A percentile compares a stretch with the other conserved stretches of the same genome.
Conservation (phyloP, 2,329 filamentous ascomycete species). For the Alternaria ethzedia region DNA sequence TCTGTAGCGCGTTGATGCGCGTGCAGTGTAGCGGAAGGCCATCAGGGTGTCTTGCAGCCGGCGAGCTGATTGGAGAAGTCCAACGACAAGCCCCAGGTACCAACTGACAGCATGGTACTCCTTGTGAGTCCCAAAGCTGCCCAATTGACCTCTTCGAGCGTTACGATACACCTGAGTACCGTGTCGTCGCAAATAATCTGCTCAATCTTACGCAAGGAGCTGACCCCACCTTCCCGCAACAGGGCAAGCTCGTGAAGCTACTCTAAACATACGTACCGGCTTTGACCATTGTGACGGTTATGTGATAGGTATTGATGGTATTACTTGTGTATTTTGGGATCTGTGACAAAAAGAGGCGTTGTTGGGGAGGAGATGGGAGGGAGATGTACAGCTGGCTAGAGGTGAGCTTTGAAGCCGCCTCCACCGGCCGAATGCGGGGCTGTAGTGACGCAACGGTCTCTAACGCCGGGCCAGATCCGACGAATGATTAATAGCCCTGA, state of each 20-base stretch:
- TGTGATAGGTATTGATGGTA: slow-evolving; percentile 21
- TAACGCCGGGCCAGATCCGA: slow-evolving; percentile 28
- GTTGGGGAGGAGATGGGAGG: slow-evolving; percentile 9
- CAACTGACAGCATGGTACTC: slow-evolving; percentile 35
- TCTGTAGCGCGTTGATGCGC: not conserved
- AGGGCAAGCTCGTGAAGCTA: slow-evolving; percentile 26
- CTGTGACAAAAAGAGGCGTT: slow-evolving; percentile 14
- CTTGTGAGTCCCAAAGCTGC: slow-evolving; percentile 6
- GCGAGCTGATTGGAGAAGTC: slow-evolving; percentile 32
- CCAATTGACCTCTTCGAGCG: slow-evolving; percentile 28
- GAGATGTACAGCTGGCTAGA: not conserved
- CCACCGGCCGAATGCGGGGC: slow-evolving; percentile 33
- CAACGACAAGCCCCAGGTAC: slow-evolving; percentile 12
- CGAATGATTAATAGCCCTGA: slow-evolving; percentile 35
- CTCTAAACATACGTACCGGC: slow-evolving; percentile 71
- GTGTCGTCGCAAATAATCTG: slow-evolving; percentile 55
- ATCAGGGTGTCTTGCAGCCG: slow-evolving; percentile 36
- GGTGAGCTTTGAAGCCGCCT: slow-evolving; percentile 29
- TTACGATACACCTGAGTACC: slow-evolving; percentile 12
- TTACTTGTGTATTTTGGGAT: slow-evolving; percentile 14
- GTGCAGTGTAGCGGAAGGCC: slow-evolving; percentile 12
- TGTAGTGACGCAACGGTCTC: slow-evolving; percentile 39
- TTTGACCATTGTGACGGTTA: slow-evolving; percentile 92
- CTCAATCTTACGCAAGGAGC: slow-evolving; percentile 63
- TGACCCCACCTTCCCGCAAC: slow-evolving; percentile 43